Evolutionary conservation across 2,329 filamentous ascomycete genomes (phyloP), one percentile per base, ranked within the genome.

Genomic region (Colletotrichum abscissum): DNA sequence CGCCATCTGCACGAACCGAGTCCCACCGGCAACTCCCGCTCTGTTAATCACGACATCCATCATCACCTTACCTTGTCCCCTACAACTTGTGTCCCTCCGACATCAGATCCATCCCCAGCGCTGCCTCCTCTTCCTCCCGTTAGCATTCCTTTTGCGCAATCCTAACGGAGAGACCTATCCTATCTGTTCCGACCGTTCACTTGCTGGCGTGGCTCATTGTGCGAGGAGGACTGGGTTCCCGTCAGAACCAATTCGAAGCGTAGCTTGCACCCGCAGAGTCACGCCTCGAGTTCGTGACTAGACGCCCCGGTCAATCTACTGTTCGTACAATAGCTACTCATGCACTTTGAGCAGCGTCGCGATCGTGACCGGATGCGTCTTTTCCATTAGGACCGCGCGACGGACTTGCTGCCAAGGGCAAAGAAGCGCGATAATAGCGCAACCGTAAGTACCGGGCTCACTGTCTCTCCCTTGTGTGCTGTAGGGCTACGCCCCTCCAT

Each of bases 261-360:
- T 56, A 56, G 54, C 54, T 16, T 56, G 28, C 54, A 22, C 28
- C 28, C 28, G 28, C 54, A 28, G 54, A 24, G 28, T 26, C 12
- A 28, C 54, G 54, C 54, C 22, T 28, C 28, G 54, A 26, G 26
- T 56, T 56, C 54, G 54, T 56, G 54, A 67, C 64, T 59, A 58
- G 67, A 30, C 57, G 46, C 26, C 58, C 66, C 49, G 16, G 67
- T 63, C 67, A 69, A 49, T 69, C 58, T 63, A 69, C 67, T 69
- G 24, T 33, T 69, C 67, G 58, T 52, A 63, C 35, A 63, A 35
- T 30, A 69, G 67, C 35, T 56, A 5, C 35, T 2, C 24, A 69
- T 69, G 59, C 67, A 63, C 24, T 56, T 4, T 56, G 59, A 69
- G 67, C 26, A 19, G 52, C 24, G 6, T 69, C 14, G 52, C 35